Evolutionary conservation across 495 filamentous ascomycete species (phyloP), one percentile per base, ranked within the genome.

Genomic region (Penicillium soppii): DNA sequence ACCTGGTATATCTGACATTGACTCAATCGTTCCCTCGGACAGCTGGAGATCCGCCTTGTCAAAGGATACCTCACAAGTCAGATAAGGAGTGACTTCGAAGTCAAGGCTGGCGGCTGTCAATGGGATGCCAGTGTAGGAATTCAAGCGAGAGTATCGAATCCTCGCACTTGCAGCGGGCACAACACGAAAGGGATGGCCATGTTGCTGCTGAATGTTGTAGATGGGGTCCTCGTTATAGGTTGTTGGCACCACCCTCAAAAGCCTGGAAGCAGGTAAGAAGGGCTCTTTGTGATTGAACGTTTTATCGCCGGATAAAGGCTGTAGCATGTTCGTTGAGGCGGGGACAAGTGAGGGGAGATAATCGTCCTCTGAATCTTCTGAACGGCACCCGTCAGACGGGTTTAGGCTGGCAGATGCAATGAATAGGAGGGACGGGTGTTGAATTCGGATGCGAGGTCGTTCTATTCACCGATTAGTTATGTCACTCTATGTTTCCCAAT

Each of bases 81-180:
- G 81, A 53, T 90, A 91, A 17, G 90, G 85, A 0, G 90, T 92
- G 46, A 95, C 86, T 67, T 97, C 92, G 43, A 96, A 74, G 66
- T 96, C 91, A 15, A 97, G 76, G 42, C 88, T 87, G 17, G 92
- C 91, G 38, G 95, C 80, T 0, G 92, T 77, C 19, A 82, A 78
- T n/a, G 83, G 76, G 50, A 79, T 83, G 12, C 80, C 75, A 17
- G 83, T 78, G 6, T 79, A 78, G 7, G 82, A 80, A 52, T 84
- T 88, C 21, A 87, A 74, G 49, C 85, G 81, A 6, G 90, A 84
- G 64, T 95, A 95, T 25, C 90, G 79, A 41, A 96, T 83, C 22
- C 90, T 82, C 20, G 89, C 87, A 65, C 90, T 90, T n/a, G 92
- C 83, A 4, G 88, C 84, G 12, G 92, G 90, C 38, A 84, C 86